These are phyloP conservation scores for Pseudisothecium myosuroides DNA, from an alignment of 225 moss, liverwort and hornwort species.

Conservation along the genomic window DNA sequence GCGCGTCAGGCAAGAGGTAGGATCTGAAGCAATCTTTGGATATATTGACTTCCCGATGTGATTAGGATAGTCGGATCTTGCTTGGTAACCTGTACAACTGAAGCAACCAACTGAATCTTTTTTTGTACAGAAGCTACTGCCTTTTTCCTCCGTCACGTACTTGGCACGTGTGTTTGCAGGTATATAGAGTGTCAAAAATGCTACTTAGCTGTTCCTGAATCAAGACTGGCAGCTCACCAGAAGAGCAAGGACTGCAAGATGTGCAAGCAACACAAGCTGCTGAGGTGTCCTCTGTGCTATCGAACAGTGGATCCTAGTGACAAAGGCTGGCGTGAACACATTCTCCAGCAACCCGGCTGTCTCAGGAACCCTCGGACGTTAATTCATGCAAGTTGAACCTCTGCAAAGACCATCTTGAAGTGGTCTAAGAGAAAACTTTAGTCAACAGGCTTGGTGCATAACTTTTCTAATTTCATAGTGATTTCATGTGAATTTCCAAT, in stretches of 20 bases:
- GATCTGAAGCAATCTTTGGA: background rate
- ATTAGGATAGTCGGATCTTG: background rate
- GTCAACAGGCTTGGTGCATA: background rate
- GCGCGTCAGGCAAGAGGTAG: constrained; percentile 60
- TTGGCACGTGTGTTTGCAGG: constrained; percentile 19
- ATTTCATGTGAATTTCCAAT: background rate
- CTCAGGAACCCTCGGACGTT: constrained; percentile 57
- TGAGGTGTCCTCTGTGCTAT: constrained; percentile 76
- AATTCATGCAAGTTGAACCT: constrained; percentile 40
- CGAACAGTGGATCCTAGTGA: constrained; percentile 75
- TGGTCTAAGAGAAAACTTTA: background rate
- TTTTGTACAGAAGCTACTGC: background rate
- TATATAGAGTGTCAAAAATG: constrained; percentile 89
- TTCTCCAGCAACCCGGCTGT: constrained; percentile 82
- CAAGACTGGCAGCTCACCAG: constrained; percentile 56
- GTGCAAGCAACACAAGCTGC: constrained; percentile 70
- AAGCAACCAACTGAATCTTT: background rate
- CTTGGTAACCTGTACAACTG: background rate
- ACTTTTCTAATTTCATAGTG: background rate
- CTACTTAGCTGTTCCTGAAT: constrained; percentile 65
- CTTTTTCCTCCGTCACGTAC: background rate
- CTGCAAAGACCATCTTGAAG: background rate
- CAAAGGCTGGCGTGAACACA: constrained; percentile 78
- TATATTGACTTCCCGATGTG: background rate
- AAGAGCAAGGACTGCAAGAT: constrained; percentile 82